phyloP scores from a whole-genome alignment of 176 grass and related monocot genomes.

The Hordeum marinum region DNA sequence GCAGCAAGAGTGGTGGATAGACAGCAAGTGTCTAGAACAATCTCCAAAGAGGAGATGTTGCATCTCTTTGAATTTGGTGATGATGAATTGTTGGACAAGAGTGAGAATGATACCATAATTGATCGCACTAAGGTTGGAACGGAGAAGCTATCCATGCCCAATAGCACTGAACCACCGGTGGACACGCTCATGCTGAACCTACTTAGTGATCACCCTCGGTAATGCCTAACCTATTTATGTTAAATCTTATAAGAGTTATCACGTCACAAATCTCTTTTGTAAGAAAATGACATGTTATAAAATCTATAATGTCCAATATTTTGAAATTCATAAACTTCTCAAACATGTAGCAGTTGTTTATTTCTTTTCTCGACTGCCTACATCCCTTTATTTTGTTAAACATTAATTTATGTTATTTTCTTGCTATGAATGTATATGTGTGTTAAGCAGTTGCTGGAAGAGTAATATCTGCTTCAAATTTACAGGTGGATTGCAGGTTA shows the following conservation, averaged over 20 bases:
- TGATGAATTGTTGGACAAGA: constrained; percentile 64
- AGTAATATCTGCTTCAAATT: constrained; percentile 23
- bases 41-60: constrained; percentile 96
- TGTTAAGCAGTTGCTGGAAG: neutral
- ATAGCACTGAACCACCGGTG: constrained; percentile 26
- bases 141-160: constrained; percentile 25
- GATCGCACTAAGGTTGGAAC: constrained; percentile 20
- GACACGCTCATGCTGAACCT: constrained; percentile 81
- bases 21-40: constrained; percentile 95
- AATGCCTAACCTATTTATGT: constrained; percentile 28
- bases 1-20: constrained; percentile 97
- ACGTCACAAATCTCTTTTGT: neutral
- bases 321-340: neutral
- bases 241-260: neutral
- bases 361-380: constrained; percentile 3
- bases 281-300: neutral
- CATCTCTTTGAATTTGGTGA: constrained; percentile 98
- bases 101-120: constrained; percentile 18
- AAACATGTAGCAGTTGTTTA: neutral
- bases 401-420: neutral
- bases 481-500: constrained; percentile 90
- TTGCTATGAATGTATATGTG: neutral
- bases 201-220: constrained; percentile 65
- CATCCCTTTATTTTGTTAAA: neutral
- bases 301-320: neutral